Evolutionary conservation across 2,329 filamentous ascomycete species (phyloP).

Genomic region (Penicillium sclerotigenum): DNA sequence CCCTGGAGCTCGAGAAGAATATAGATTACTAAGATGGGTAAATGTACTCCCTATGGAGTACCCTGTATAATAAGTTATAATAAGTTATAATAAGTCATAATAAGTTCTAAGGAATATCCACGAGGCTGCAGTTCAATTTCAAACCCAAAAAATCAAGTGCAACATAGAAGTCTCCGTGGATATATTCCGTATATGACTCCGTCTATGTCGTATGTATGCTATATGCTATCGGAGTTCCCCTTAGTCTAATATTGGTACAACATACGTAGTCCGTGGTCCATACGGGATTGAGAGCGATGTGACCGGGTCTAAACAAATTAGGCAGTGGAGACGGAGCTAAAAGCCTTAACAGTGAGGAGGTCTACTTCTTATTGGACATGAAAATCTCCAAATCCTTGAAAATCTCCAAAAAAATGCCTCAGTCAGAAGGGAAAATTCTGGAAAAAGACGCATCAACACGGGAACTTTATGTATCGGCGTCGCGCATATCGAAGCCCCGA

Average conservation of each 20-base stretch:
- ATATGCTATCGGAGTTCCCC: too few relatives aligned
- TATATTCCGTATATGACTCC: too few relatives aligned
- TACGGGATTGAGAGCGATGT: neutral
- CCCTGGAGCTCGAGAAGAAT: too few relatives aligned
- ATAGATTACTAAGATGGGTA: neutral
- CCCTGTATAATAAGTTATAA: too few relatives aligned
- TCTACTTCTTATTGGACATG: neutral
- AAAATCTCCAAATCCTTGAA: neutral
- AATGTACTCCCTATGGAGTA: neutral
- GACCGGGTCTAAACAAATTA: neutral
- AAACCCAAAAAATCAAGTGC: neutral
- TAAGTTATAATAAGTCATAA: too few relatives aligned
- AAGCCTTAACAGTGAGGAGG: neutral
- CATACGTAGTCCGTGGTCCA: too few relatives aligned
- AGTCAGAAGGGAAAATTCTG: conserved; percentile 4
- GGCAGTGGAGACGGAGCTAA: conserved; percentile 3
- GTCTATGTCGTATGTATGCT: too few relatives aligned
- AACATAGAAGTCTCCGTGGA: too few relatives aligned
- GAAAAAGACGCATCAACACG: neutral
- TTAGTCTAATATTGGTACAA: too few relatives aligned
- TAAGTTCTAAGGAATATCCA: neutral
- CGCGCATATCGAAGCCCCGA: neutral
- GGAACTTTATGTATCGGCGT: neutral
- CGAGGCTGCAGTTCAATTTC: neutral
- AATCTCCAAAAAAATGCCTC: conserved; percentile 1